Evolutionary conservation across 208 protist genomes (phyloP).

Genomic region (Tritrichomonas foetus): DNA sequence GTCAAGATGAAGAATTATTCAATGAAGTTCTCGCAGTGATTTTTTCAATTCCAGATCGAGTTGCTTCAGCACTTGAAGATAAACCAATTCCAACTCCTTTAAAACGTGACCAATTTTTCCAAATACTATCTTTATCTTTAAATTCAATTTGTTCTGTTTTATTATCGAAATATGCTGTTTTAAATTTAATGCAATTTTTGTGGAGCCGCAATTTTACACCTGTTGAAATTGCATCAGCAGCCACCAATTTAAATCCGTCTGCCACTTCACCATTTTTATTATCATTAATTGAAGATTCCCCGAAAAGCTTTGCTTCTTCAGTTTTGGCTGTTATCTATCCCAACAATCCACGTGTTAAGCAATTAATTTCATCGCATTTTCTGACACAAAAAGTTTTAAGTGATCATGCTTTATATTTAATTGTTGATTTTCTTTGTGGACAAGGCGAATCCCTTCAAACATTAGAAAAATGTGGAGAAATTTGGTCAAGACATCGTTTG

Average conservation of each 20-base stretch:
- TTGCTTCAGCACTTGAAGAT: neutral
- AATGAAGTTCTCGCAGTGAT: neutral
- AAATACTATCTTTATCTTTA: neutral
- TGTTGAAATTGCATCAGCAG: neutral
- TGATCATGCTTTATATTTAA: neutral
- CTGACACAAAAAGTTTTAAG: slow-evolving; percentile 32
- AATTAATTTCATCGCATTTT: neutral
- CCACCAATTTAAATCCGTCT: neutral
- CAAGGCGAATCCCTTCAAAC: neutral
- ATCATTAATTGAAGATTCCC: neutral
- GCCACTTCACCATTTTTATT: slow-evolving; percentile 20
- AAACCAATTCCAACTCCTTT: neutral
- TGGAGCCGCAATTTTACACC: neutral
- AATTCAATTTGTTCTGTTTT: neutral
- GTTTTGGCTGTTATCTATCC: slow-evolving; percentile 13
- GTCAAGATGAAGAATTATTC: neutral
- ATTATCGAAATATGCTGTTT: neutral
- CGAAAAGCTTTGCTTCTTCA: neutral
- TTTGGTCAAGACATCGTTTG: neutral
- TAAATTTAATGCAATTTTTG: slow-evolving; percentile 2
- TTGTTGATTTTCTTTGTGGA: neutral
- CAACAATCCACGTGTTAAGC: neutral
- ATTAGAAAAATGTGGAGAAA: neutral
- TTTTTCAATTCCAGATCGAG: slow-evolving; percentile 25
- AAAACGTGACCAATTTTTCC: neutral